These are phyloP conservation scores for Flaveria ramosissima DNA, from an alignment of 129 eudicot genomes.

Conservation along the genomic window DNA sequence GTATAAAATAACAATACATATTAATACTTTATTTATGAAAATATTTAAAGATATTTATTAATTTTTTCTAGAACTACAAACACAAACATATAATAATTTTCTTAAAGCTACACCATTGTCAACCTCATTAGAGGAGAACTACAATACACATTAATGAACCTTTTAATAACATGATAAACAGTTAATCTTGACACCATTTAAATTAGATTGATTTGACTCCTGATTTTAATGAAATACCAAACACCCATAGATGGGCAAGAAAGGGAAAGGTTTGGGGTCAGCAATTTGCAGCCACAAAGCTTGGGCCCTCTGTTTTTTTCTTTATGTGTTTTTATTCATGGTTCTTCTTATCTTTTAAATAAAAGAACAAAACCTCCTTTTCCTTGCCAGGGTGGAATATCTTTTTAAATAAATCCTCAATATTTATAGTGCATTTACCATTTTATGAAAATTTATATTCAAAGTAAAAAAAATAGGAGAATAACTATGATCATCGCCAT, in stretches of 20 bases:
- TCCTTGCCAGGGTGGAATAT: conserved; percentile 42
- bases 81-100: no score
- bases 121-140: no score
- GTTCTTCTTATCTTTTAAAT: conserved; percentile 35
- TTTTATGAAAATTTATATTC: no score
- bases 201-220: conserved; percentile 18
- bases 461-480: no score
- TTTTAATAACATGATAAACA: neutral
- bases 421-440: neutral
- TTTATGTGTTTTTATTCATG: conserved; percentile 25
- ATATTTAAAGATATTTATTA: neutral
- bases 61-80: no score
- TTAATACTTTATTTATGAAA: neutral
- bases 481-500: no score
- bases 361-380: conserved; percentile 37
- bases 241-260: conserved; percentile 24
- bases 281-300: conserved; percentile 40
- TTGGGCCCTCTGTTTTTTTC: conserved; percentile 11
- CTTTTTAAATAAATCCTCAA: conserved; percentile 16
- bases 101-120: no score
- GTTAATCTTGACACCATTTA: neutral
- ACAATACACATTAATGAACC: no score
- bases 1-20: neutral
- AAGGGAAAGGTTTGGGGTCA: conserved; percentile 37
- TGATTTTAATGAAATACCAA: conserved; percentile 19